Conservation (phyloP, 2,329 filamentous ascomycete genomes). For the Aspergillus amoenus region DNA sequence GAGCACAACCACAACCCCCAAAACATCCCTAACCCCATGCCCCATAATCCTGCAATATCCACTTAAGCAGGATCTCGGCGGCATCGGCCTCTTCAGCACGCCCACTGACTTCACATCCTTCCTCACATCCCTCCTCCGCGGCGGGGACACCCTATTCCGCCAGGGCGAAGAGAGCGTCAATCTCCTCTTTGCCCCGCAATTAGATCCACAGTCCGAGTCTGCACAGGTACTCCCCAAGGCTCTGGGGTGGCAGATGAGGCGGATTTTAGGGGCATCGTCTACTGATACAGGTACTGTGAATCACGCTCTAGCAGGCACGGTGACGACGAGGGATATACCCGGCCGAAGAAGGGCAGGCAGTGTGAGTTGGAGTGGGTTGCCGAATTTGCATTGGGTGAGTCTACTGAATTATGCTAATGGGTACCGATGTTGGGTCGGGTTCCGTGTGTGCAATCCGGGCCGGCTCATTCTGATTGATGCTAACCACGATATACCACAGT, state of each 20-base stretch:
- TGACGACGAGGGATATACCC: neutral
- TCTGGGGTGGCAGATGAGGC: neutral
- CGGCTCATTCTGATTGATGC: neutral
- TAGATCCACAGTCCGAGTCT: neutral
- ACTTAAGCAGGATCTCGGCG: neutral
- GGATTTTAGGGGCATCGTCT: neutral
- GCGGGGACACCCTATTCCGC: neutral
- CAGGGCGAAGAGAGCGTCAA: neutral
- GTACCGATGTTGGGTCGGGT: neutral
- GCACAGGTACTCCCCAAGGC: neutral
- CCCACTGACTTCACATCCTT: neutral
- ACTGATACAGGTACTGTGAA: neutral
- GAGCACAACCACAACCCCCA: too few relatives aligned
- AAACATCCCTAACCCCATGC: neutral
- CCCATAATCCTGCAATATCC: neutral
- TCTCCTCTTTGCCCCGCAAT: neutral
- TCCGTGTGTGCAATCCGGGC: neutral
- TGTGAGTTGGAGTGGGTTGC: neutral
- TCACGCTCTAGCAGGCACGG: neutral
- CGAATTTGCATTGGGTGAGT: neutral
- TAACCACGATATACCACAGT: neutral
- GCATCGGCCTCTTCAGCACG: constrained; percentile 2
- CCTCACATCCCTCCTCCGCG: neutral
- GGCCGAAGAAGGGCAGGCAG: neutral
- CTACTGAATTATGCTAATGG: too few relatives aligned